phyloP scores from a whole-genome alignment of 768 basidiomycete genomes.

The Cantharellus cinnabarinus region DNA sequence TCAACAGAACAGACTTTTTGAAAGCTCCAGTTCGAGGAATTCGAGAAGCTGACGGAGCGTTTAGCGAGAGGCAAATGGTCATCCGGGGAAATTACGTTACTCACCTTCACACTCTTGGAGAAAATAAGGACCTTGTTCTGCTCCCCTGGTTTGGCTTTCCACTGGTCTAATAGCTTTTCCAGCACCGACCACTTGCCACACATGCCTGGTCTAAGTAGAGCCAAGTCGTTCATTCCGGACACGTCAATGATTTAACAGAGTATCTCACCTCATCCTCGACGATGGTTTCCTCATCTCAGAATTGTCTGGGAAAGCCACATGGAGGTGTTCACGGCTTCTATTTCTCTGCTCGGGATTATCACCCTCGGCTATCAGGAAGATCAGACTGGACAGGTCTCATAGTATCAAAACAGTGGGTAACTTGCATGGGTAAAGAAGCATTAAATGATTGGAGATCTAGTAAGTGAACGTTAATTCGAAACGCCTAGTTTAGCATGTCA shows the following conservation, averaged over 20 bases:
- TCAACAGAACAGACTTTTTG: neutral
- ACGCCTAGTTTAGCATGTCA: neutral
- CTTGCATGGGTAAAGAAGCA: conserved; percentile 62
- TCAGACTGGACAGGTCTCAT: neutral
- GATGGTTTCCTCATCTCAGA: conserved; percentile 42
- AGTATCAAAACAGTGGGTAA: neutral
- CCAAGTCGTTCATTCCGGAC: neutral
- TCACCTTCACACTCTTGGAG: conserved; percentile 83
- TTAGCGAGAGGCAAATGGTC: conserved; percentile 13
- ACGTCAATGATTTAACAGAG: conserved; percentile 9
- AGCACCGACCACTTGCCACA: conserved; percentile 22
- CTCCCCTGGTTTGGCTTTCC: conserved; percentile 24
- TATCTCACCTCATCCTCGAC: conserved; percentile 67
- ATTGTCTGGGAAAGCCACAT: conserved; percentile 43
- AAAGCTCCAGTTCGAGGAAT: neutral
- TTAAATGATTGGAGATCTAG: conserved; percentile 70
- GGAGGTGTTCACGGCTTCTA: conserved; percentile 40
- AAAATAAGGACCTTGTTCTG: conserved; percentile 84
- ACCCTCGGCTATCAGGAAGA: conserved; percentile 11
- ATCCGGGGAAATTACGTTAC: conserved; percentile 12
- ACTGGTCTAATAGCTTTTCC: conserved; percentile 45
- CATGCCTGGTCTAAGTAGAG: neutral
- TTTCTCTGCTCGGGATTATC: conserved; percentile 51
- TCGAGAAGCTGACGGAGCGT: neutral
- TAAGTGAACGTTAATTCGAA: neutral